Conservation (phyloP, 768 basidiomycete species). For the Agaricus blazei region DNA sequence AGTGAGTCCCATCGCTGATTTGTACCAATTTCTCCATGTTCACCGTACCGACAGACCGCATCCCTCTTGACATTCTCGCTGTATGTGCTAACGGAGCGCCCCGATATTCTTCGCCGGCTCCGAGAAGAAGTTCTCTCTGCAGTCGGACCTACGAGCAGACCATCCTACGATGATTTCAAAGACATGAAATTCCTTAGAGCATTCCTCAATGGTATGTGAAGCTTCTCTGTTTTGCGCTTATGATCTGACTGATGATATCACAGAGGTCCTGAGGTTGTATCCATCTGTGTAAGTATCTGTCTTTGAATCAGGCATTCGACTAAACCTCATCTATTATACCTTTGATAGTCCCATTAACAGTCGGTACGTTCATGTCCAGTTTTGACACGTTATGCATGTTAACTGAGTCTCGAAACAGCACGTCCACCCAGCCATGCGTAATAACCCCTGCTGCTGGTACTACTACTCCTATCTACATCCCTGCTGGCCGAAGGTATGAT, state of each 20-base stretch:
- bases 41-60: constrained; percentile 24
- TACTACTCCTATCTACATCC: constrained; percentile 21
- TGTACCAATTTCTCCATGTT: not conserved
- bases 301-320: not conserved
- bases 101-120: constrained; percentile 26
- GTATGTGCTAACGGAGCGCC: constrained; percentile 36
- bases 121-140: constrained; percentile 30
- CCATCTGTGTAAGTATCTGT: constrained; percentile 13
- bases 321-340: too few relatives aligned
- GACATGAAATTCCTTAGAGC: constrained; percentile 30
- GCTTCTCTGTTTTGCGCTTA: not conserved
- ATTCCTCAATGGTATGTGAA: constrained; percentile 19
- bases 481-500: constrained; percentile 15
- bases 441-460: constrained; percentile 4
- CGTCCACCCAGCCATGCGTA: constrained; percentile 15
- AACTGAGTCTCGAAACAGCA: not conserved
- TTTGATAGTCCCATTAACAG: not conserved
- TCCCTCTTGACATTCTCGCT: constrained; percentile 34
- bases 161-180: constrained; percentile 37
- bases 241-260: not conserved
- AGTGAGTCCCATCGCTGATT: constrained; percentile 18
- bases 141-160: constrained; percentile 27
- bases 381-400: not conserved
- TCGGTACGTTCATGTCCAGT: not conserved
- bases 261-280: constrained; percentile 13